Evolutionary conservation across 768 basidiomycete genomes (phyloP), one percentile per base, ranked within the genome.

Genomic region (Suillus paluster): DNA sequence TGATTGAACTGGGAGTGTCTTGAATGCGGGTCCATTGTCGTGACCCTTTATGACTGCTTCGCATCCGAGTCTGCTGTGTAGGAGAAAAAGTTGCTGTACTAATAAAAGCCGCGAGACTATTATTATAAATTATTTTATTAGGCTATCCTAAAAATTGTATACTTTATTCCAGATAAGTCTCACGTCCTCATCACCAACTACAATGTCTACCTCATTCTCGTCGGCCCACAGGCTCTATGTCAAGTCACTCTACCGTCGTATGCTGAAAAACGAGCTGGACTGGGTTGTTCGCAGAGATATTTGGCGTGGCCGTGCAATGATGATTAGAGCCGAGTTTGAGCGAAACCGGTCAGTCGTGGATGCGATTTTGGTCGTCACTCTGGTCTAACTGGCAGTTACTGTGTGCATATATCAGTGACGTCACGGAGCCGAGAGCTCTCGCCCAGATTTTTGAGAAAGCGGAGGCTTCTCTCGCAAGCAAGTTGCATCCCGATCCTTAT

Each of bases 261-360:
- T 87, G 68, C 84, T 99, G 63, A 90, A 84, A 69, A 96, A 97
- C 69, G 83, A 92, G 53, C 80, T 97, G 57, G 89, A 99, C 77
- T 99, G 97, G 97, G 88, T 86, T 50, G 81, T 97, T 66, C 83
- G 90, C 60, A 81, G 96, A 58, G 91, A 95, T 70, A 71, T 94
- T 1, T 98, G 94, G 94, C 85, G 96, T 63, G 83, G 81, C 60
- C 85, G 90, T 75, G 95, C 96, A 14, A 76, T 96, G 68, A 80
- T 89, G 75, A 93, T 99, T 66, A 81, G 97, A 64, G 95, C 95
- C 63, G 86, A 94, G 74, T 99, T 99, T 73, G 97, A 99, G 80
- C 79, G 83, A 67, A 95, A 98, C 83, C 86, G 95, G 94, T 93
- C 73, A 57, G 73, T 63, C 49, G 21, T 23, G 11, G 15, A 36